Base-by-base conservation (phyloP, 768 basidiomycete species). In the Lactifluus piperatus region DNA sequence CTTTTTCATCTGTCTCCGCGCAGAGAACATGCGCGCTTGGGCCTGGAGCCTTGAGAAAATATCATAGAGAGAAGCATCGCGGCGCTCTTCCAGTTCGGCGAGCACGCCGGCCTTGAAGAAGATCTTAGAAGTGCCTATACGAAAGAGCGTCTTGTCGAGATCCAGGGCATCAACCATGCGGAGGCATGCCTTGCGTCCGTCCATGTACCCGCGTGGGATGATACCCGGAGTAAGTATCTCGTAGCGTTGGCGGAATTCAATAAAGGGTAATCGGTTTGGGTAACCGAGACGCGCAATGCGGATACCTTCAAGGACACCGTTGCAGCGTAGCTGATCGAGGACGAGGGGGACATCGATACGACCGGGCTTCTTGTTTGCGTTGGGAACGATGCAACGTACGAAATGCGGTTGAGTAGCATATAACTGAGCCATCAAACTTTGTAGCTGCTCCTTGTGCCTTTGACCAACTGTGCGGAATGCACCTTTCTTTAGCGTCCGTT, bases 21-120 rank as follows among this genome's bases (percentile, higher is more conserved):
- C 89, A 3, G 87, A 85, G 76, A 81, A 94, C 81, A 80, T 94
- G 58, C 94, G 78, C 3, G 90, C 87, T 1, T 82, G 77, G 0
- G 97, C 91, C 70, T 99, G 97, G 41, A 99, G 71, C 36, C 83
- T 80, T 11, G 91, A 86, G 73, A 98, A 95, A 47, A 97, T 77
- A 61, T 93, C 93, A 63, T 83, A 94, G 22, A 99, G 71, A n/a
- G 92, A 73, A 13, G 82, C 78, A 71, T 99, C 95, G 16, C 95
- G 76, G 13, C 91, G 80, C 65, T 97, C 97, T 70, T 98, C 97
- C 9, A 98, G 79, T 66, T 95, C 95, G 32, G 97, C 97, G 16
- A 99, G 79, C 4, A 97, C 92, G 4, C 95, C 94, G 2, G 97
- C 94, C 69, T 98, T 98, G 83, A 99, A 98, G 77, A 98, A 99